Conservation (phyloP, 2,329 filamentous ascomycete genomes). For the Trichoderma sp. region DNA sequence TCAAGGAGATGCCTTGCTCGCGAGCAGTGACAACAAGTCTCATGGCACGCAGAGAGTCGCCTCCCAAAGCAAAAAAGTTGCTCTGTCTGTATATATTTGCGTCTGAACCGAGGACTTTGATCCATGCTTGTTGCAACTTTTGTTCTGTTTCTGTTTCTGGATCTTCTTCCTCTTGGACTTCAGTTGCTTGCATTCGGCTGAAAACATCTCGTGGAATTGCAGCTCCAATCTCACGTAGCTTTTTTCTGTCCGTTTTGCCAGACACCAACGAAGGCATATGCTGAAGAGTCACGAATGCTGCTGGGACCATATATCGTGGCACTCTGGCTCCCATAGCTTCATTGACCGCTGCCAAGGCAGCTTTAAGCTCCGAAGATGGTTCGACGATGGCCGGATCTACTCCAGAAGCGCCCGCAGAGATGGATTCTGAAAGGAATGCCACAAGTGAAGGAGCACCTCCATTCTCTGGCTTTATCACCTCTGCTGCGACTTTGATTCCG, state of each 20-base stretch:
- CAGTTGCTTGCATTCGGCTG: slow-evolving; percentile 32
- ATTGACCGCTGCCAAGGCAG: slow-evolving; percentile 36
- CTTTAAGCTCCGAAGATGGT: slow-evolving; percentile 37
- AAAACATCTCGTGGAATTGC: slow-evolving; percentile 45
- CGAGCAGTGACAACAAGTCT: slow-evolving; percentile 48
- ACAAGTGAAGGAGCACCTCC: slow-evolving; percentile 46
- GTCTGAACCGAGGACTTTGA: slow-evolving; percentile 39
- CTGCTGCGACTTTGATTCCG: slow-evolving; percentile 47
- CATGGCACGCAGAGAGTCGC: slow-evolving; percentile 56
- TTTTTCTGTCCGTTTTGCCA: slow-evolving; percentile 53
- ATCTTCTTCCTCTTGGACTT: slow-evolving; percentile 32
- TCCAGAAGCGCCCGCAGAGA: slow-evolving; percentile 15
- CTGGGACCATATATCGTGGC: slow-evolving; percentile 51
- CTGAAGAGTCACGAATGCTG: slow-evolving; percentile 47
- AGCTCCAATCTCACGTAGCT: slow-evolving; percentile 46
- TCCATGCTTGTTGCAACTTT: slow-evolving; percentile 41
- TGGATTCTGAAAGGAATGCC: slow-evolving; percentile 43
- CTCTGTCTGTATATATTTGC: slow-evolving; percentile 39
- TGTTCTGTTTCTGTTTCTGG: slow-evolving; percentile 43
- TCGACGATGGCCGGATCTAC: slow-evolving; percentile 29
- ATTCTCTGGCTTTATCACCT: slow-evolving; percentile 50
- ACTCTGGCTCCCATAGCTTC: slow-evolving; percentile 37
- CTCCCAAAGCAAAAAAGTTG: slow-evolving; percentile 51
- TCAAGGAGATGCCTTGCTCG: slow-evolving; percentile 41
- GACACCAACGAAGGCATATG: slow-evolving; percentile 51